Evolutionary conservation across 352 stramenopile species (phyloP).

Genomic region (Thraustochytrium sp.): DNA sequence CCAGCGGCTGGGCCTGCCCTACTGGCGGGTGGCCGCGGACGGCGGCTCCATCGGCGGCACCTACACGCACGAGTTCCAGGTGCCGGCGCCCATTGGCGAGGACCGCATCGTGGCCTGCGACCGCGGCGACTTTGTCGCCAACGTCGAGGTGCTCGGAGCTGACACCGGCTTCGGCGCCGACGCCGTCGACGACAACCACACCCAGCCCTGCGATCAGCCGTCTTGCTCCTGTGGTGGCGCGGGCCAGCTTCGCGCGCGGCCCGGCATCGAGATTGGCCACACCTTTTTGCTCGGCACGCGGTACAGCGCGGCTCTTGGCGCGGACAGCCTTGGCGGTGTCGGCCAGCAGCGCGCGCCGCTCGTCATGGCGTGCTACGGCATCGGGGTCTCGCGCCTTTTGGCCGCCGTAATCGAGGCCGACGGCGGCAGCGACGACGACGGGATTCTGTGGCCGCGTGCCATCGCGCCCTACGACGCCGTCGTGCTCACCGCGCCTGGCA

Average conservation of each 20-base stretch:
- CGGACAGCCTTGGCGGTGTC: conserved; percentile 56
- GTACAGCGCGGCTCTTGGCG: conserved; percentile 72
- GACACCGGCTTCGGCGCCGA: no score
- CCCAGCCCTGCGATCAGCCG: conserved; percentile 37
- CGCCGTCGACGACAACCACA: no score
- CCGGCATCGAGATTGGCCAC: conserved; percentile 72
- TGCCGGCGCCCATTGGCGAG: conserved; percentile 70
- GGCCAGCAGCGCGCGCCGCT: conserved; percentile 58
- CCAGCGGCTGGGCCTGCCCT: conserved; percentile 59
- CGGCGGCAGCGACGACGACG: conserved; percentile 64
- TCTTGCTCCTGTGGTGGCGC: conserved; percentile 1
- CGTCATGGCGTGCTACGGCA: conserved; percentile 74
- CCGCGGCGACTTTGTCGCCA: conserved; percentile 69
- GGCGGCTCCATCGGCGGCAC: conserved; percentile 76
- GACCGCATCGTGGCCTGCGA: conserved; percentile 69
- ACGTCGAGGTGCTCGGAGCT: conserved; percentile 57
- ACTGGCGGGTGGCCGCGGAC: conserved; percentile 72
- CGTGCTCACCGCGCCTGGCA: conserved; percentile 56
- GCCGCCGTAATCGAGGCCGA: conserved; percentile 64
- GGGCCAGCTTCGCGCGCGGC: conserved; percentile 59
- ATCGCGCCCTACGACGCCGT: conserved; percentile 72
- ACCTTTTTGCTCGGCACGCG: conserved; percentile 77
- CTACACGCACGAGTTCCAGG: conserved; percentile 78
- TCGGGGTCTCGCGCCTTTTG: conserved; percentile 71
- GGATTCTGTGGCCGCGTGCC: conserved; percentile 69